Conservation (phyloP, 176 grass and related monocot species). For the Lolium multiflorum region DNA sequence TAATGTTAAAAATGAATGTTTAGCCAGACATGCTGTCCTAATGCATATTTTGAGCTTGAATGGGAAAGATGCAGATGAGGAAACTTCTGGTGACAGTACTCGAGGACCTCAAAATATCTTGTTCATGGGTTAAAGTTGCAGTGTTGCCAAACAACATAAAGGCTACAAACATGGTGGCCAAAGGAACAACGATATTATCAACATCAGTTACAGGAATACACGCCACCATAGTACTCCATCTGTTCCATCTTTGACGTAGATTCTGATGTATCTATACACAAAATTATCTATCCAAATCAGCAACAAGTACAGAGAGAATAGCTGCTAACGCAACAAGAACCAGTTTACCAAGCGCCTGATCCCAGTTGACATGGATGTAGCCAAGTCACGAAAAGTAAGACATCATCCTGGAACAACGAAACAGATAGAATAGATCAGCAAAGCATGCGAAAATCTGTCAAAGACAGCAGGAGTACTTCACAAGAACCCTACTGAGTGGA, state of each 20-base stretch:
- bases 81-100: too few relatives aligned
- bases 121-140: conserved; percentile 15
- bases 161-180: conserved; percentile 73
- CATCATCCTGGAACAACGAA: conserved; percentile 61
- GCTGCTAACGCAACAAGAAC: conserved; percentile 67
- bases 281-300: too few relatives aligned
- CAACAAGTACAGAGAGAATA: too few relatives aligned
- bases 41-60: too few relatives aligned
- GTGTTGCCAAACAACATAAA: conserved; percentile 57
- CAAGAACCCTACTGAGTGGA: conserved; percentile 57
- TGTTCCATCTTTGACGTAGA: too few relatives aligned
- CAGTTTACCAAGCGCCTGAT: conserved; percentile 53
- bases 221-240: conserved; percentile 53
- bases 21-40: too few relatives aligned
- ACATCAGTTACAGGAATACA: conserved; percentile 76
- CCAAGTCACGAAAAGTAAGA: conserved; percentile 85
- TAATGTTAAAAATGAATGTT: neutral
- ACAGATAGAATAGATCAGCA: neutral
- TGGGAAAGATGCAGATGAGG: too few relatives aligned
- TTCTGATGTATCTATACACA: too few relatives aligned
- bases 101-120: too few relatives aligned
- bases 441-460: neutral
- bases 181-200: conserved; percentile 90
- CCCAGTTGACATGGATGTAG: conserved; percentile 59
- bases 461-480: neutral